Percentiles rank a stretch among this genome's conserved stretches.
Conservation (phyloP, 2,329 filamentous ascomycete species). For the Epichloe festucae region DNA sequence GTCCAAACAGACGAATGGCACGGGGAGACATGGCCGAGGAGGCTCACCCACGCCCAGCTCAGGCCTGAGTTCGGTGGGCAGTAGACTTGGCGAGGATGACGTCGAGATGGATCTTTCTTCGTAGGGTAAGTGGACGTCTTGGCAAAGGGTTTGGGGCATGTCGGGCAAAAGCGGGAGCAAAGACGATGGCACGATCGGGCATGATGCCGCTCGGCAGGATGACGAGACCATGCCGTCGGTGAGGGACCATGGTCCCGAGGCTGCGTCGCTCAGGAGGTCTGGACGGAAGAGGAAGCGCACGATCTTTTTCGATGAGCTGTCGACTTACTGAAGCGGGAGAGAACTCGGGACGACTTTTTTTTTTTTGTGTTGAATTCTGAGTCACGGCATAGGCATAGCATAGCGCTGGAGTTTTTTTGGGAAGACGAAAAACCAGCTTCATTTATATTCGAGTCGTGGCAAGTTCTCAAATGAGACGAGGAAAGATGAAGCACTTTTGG, state of each 20-base stretch:
- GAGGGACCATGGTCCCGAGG: neutral
- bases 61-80: conserved; percentile 38
- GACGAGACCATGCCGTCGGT: too few relatives aligned
- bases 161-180: neutral
- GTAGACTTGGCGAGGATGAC: conserved; percentile 27
- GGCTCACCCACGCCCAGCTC: conserved; percentile 38
- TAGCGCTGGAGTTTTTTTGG: conserved; percentile 2
- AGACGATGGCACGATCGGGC: neutral
- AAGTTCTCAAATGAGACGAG: neutral
- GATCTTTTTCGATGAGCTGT: neutral
- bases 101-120: conserved; percentile 35
- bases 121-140: neutral
- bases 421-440: neutral
- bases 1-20: conserved; percentile 6
- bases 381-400: neutral
- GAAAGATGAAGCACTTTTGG: neutral
- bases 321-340: neutral
- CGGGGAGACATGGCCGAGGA: conserved; percentile 6
- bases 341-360: neutral
- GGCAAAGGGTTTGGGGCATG: neutral
- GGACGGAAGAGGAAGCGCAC: neutral
- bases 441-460: neutral
- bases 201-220: too few relatives aligned
- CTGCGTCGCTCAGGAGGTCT: neutral
- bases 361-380: neutral